Base-by-base conservation (phyloP, 768 basidiomycete species). In the Naganishia antarctica region DNA sequence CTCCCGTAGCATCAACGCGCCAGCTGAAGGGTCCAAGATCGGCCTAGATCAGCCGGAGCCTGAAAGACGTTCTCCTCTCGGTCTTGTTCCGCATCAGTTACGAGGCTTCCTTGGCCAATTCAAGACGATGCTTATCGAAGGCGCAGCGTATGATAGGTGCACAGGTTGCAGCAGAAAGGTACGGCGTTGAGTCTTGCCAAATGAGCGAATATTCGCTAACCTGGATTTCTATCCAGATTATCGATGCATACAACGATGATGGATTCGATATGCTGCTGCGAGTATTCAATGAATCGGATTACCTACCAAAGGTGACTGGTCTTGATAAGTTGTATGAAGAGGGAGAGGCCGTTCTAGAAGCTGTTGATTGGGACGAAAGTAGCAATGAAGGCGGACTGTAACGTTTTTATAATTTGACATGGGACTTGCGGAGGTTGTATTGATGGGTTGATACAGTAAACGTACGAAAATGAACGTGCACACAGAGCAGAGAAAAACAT, bases 1-100 rank as follows among this genome's bases (percentile, higher is more conserved):
- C 4, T 31, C 21, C 60, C 18, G 29, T 50, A 85, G 84, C 13
- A 62, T 84, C 26, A 77, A 87, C 41, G 88, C 91, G 0, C 85
- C 88, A 0, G 85, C 91, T 0, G 90, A 90, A 25, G 57, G 53
- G 9, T 28, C 82, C 0, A 71, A 71, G 47, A 65, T 64, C 13
- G 37, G 5, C 16, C 18, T 15, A 41, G 21, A 73, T 78, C 58
- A 73, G 68, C 29, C 51, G 73, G 3, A 63, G 64, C 66, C 58
- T 68, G 31, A 70, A 71, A 13, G 75, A 77, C 45, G 73, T 70
- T 70, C 75, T 4, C 77, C 78, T 0, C 83, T 97, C 2, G 94
- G 94, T 0, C 79, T 87, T 18, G 89, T 97, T 3, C 96, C 96
- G 0, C 96, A 98, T 75, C 93, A 97, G 74, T 81, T 98, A 11